These are phyloP conservation scores for Sungouiozyma intestinalis DNA, from an alignment of 805 yeast species.

Conservation along the genomic window DNA sequence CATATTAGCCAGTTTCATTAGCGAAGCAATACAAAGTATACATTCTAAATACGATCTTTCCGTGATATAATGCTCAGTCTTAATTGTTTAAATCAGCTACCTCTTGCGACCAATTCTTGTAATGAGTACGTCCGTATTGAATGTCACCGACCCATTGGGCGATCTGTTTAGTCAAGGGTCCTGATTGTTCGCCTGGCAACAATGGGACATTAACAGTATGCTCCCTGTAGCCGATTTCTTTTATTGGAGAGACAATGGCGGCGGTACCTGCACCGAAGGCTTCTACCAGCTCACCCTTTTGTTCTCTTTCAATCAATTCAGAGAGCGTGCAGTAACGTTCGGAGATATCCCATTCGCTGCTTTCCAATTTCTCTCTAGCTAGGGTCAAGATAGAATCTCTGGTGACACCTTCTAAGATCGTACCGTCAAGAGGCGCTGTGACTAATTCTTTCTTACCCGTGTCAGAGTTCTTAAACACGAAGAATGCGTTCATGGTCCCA, in stretches of 20 bases:
- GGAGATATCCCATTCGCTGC: constrained; percentile 67
- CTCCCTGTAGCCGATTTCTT: constrained; percentile 73
- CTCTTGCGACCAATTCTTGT: constrained; percentile 40
- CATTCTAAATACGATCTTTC: no score
- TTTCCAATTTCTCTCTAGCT: constrained; percentile 64
- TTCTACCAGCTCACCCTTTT: constrained; percentile 76
- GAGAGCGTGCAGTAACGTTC: constrained; percentile 78
- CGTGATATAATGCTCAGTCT: not conserved
- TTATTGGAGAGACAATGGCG: constrained; percentile 90
- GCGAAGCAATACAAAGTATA: no score
- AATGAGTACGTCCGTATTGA: constrained; percentile 78
- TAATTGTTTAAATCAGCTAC: constrained; percentile 25
- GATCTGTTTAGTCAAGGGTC: constrained; percentile 66
- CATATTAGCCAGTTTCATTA: no score
- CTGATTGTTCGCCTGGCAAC: constrained; percentile 67
- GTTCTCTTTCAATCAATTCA: constrained; percentile 71
- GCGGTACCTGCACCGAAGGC: constrained; percentile 98
- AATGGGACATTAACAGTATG: constrained; percentile 68
- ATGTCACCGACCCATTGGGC: constrained; percentile 80
- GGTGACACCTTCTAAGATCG: constrained; percentile 93
- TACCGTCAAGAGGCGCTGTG: constrained; percentile 96
- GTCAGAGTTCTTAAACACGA: constrained; percentile 63
- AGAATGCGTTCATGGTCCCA: constrained; percentile 94
- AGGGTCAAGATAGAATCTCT: constrained; percentile 77
- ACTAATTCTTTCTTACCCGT: constrained; percentile 84